Conservation (phyloP, 2,329 filamentous ascomycete species). For the Phoma sp. region DNA sequence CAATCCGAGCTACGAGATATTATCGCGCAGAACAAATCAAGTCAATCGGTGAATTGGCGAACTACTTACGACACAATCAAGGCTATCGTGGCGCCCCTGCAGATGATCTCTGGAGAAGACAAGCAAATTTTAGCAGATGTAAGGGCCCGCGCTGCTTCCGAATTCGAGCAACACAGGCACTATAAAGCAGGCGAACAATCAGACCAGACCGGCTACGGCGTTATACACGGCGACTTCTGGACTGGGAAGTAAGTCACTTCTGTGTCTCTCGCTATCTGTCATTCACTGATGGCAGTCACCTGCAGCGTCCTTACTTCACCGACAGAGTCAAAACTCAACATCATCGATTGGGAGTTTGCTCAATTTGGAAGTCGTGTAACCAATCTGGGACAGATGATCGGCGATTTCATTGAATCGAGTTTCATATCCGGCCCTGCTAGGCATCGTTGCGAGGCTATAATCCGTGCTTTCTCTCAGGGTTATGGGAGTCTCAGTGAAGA, state of each 20-base stretch:
- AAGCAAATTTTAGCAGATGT: background rate
- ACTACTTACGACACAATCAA: background rate
- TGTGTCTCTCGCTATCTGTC: too few species aligned
- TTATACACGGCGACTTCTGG: conserved; percentile 5
- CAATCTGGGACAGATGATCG: conserved; percentile 2
- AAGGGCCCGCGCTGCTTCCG: background rate
- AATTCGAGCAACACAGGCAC: background rate
- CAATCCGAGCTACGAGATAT: background rate
- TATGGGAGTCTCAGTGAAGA: background rate
- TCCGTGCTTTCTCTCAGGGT: background rate
- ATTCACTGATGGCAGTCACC: too few species aligned
- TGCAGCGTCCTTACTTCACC: background rate
- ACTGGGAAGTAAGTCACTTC: background rate
- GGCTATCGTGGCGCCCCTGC: background rate
- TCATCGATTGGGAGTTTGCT: conserved; percentile 7
- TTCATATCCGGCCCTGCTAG: background rate
- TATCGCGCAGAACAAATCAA: background rate
- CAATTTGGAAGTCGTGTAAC: background rate
- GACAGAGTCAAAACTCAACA: background rate
- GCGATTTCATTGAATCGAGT: conserved; percentile 1
- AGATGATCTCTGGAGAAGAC: background rate
- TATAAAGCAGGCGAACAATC: too few species aligned
- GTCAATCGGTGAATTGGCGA: background rate
- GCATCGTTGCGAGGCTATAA: background rate
- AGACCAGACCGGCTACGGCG: background rate